Conservation (phyloP, 441 rosid genomes). For the Erodium trifolium region DNA sequence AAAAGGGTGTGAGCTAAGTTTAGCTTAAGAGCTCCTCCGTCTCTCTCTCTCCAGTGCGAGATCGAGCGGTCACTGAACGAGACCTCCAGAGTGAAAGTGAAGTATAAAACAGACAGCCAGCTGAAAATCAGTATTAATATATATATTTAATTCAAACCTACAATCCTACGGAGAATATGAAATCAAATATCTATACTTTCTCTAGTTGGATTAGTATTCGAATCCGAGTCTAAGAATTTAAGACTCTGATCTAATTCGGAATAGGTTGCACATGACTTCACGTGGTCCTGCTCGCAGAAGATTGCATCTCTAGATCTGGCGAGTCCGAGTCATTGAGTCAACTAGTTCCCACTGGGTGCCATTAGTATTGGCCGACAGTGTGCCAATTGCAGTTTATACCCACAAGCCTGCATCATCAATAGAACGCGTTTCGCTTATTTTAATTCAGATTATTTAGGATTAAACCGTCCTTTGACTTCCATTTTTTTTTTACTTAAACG, state of each 20-base stretch:
- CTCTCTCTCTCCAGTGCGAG: too few relatives aligned
- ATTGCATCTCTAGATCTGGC: not conserved
- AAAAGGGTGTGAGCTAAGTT: not conserved
- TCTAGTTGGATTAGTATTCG: not conserved
- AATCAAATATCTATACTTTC: not conserved
- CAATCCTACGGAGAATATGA: not conserved
- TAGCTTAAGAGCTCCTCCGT: not conserved
- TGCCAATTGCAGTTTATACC: not conserved
- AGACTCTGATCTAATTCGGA: not conserved
- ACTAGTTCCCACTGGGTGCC: not conserved
- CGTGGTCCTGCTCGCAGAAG: not conserved
- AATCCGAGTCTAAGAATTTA: not conserved
- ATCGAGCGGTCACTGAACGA: not conserved
- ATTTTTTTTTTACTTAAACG: too few relatives aligned
- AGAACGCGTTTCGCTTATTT: too few relatives aligned
- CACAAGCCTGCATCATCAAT: too few relatives aligned
- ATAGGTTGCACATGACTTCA: not conserved
- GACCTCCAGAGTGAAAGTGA: not conserved
- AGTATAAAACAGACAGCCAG: conserved; percentile 2
- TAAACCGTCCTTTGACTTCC: too few relatives aligned
- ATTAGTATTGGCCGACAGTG: not conserved
- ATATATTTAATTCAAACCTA: not conserved
- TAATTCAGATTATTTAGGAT: too few relatives aligned
- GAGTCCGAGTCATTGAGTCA: not conserved
- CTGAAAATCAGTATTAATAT: not conserved